Conservation (phyloP, 2,329 filamentous ascomycete genomes). For the Cercospora sp. region DNA sequence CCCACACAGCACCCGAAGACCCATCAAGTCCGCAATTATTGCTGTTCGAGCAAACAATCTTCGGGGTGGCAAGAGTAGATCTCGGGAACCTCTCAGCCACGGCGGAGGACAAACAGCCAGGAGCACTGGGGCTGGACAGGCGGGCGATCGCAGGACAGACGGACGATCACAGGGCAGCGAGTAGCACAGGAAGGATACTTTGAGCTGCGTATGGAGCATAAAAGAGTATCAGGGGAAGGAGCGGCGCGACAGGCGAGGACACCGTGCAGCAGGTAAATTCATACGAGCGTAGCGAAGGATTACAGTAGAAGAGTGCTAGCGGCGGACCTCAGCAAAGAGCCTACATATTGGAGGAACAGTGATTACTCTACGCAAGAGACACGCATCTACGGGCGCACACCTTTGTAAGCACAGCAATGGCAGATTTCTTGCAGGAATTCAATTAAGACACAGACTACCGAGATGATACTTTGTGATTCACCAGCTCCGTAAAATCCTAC, state of each 20-base stretch:
- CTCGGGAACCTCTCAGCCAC: not conserved
- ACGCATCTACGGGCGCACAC: not conserved
- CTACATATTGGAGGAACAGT: not conserved
- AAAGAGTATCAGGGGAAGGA: not conserved
- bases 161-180: not conserved
- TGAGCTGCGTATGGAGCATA: not conserved
- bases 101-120: not conserved
- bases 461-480: not conserved
- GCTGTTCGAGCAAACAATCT: not conserved
- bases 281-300: not conserved
- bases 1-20: not conserved
- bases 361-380: not conserved
- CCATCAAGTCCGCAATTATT: not conserved
- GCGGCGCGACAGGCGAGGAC: not conserved
- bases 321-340: not conserved
- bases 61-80: not conserved
- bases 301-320: not conserved
- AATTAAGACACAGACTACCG: not conserved
- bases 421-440: not conserved
- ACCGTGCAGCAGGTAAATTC: not conserved
- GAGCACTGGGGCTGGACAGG: not conserved
- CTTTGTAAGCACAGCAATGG: not conserved
- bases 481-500: not conserved
- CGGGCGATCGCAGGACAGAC: not conserved
- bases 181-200: not conserved